Percentiles rank a stretch among this genome's conserved stretches.
Conservation (phyloP, 2,329 filamentous ascomycete genomes). For the Aspergillus pseudotamarii region DNA sequence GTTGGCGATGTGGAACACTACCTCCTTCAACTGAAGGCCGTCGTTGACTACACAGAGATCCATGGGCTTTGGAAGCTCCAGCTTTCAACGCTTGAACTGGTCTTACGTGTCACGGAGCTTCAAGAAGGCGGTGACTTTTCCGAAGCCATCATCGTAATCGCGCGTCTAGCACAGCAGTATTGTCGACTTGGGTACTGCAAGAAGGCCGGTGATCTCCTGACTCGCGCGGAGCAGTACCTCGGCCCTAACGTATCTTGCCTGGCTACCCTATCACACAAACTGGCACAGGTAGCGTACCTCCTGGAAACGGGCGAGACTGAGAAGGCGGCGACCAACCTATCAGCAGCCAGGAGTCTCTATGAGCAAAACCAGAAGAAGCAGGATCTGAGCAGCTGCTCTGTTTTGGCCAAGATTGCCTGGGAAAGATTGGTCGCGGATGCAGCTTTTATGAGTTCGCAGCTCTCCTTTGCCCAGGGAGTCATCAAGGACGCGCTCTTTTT, state of each 20-base stretch:
- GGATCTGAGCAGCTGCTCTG: slow-evolving; percentile 37
- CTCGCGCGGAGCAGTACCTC: slow-evolving; percentile 58
- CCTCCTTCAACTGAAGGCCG: slow-evolving; percentile 54
- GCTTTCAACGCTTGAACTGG: slow-evolving; percentile 53
- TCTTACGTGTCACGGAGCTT: slow-evolving; percentile 53
- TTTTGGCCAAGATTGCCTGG: slow-evolving; percentile 45
- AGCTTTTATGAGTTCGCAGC: slow-evolving; percentile 65
- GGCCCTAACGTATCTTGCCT: slow-evolving; percentile 44
- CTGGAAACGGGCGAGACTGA: slow-evolving; percentile 67
- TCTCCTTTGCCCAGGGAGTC: slow-evolving; percentile 61
- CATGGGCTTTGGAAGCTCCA: slow-evolving; percentile 57
- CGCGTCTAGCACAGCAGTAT: slow-evolving; percentile 57
- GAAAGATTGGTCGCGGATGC: slow-evolving; percentile 63
- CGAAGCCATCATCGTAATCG: slow-evolving; percentile 46
- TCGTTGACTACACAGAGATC: slow-evolving; percentile 61
- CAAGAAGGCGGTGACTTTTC: slow-evolving; percentile 40
- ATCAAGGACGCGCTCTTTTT: slow-evolving; percentile 51
- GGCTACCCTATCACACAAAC: slow-evolving; percentile 61
- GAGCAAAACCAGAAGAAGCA: slow-evolving; percentile 35
- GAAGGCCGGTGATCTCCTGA: slow-evolving; percentile 60
- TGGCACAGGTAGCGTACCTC: slow-evolving; percentile 75
- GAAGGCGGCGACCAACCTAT: slow-evolving; percentile 53
- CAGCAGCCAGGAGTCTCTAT: slow-evolving; percentile 31
- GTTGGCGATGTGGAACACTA: slow-evolving; percentile 57
- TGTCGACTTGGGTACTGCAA: slow-evolving; percentile 63